Evolutionary conservation across 75 land plant genomes (phyloP), one percentile per base, ranked within the genome.

Genomic region (Isoetes taiwanensis): DNA sequence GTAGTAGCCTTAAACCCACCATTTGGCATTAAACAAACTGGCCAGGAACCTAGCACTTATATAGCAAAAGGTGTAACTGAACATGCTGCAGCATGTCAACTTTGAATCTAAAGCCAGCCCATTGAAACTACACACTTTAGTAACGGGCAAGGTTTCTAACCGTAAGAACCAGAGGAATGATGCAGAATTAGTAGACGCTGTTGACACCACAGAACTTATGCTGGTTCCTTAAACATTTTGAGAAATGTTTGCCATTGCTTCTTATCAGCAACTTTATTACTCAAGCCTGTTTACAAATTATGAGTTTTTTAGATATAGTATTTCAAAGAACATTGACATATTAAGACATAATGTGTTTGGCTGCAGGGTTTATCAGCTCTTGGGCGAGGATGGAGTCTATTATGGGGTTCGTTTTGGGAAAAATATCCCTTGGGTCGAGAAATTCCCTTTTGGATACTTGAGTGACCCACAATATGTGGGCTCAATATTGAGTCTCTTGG

Each of bases 381-480:
- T 85, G 31, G 85, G 90, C 27, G 85, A 85, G 59, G 56, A 72
- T 20, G 90, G 85, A 19, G 80, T 78, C 0, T 85, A 85, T 53
- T 85, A 72, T 61, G 87, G 83, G 39, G 83, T 80, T n/a, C 71
- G 78, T n/a, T 83, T 80, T 61, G 97, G 97, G 30, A 86, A 83
- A 70, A 59, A 67, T 10, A 74, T 91, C 34, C 85, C 87, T 2
- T 91, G 97, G 97, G 94, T 91, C 5, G 79, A 77, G 30, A 79
- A 71, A 38, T 86, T 91, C 30, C 97, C 97, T 6, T 91, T 83
- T 43, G 97, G 97, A 19, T 78, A 76, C 43, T 65, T 91, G 17
- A 76, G 72, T 59, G 97, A 91, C 64, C 97, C 97, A 21, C 97
- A 91, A 52, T 91, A 91, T 32, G 72, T 79, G 0, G 97, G 97